Evolutionary conservation across 2,329 filamentous ascomycete species (phyloP).

Genomic region (Anthostomella pinea): DNA sequence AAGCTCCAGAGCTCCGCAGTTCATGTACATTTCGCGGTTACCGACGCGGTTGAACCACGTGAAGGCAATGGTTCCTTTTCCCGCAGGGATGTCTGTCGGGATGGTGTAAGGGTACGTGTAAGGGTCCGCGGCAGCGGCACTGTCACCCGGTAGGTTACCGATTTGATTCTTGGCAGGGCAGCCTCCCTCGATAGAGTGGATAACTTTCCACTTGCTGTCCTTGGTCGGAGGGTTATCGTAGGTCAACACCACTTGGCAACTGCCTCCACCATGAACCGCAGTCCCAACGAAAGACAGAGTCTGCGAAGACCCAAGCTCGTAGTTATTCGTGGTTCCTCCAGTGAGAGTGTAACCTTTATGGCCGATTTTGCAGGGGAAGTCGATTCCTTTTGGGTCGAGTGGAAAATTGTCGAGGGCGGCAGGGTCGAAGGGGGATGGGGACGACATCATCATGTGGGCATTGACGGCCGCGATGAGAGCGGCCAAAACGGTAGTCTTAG

Average conservation of each 20-base stretch:
- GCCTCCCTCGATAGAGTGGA: conserved; percentile 82
- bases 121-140: conserved; percentile 43
- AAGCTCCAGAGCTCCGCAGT: conserved; percentile 76
- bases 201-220: conserved; percentile 76
- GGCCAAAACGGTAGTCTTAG: conserved; percentile 49
- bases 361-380: conserved; percentile 82
- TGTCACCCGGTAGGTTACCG: conserved; percentile 54
- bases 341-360: conserved; percentile 40
- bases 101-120: conserved; percentile 68
- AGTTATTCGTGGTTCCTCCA: conserved; percentile 52
- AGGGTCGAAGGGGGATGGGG: conserved; percentile 61
- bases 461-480: conserved; percentile 58
- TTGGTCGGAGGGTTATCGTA: conserved; percentile 69
- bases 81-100: conserved; percentile 67
- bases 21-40: conserved; percentile 97
- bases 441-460: conserved; percentile 74
- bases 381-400: conserved; percentile 52
- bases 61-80: conserved; percentile 82
- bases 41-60: conserved; percentile 93
- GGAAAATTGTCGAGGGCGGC: conserved; percentile 57
- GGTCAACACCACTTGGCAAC: conserved; percentile 85
- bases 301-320: conserved; percentile 61
- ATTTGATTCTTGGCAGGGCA: conserved; percentile 63
- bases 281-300: conserved; percentile 64
- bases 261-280: conserved; percentile 86